Evolutionary conservation across 805 yeast species (phyloP).

Genomic region (Wickerhamomyces subpelliculosus): DNA sequence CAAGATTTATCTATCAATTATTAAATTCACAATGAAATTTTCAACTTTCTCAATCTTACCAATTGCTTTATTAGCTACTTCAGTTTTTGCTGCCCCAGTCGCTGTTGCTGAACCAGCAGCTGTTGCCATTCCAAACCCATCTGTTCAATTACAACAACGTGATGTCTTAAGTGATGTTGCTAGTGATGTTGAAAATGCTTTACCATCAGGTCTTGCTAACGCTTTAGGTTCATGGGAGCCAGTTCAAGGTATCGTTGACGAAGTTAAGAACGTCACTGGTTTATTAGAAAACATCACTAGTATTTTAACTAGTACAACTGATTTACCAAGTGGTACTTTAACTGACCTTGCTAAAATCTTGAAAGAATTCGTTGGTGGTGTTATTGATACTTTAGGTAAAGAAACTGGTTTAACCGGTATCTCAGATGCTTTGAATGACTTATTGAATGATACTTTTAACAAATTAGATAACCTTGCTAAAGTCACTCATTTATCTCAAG

Average conservation of each 20-base stretch:
- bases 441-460: conserved; percentile 5
- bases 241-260: too few relatives aligned
- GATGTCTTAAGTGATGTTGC: conserved; percentile 1
- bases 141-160: too few relatives aligned
- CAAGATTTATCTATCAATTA: too few relatives aligned
- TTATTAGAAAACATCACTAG: background rate
- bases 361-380: conserved; percentile 4
- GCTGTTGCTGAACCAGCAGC: background rate
- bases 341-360: conserved; percentile 2
- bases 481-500: conserved; percentile 5
- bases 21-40: background rate
- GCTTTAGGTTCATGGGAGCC: too few relatives aligned
- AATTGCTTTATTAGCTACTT: conserved; percentile 8
- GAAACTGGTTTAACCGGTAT: conserved; percentile 5
- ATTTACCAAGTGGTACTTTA: conserved; percentile 7
- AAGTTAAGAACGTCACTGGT: conserved; percentile 2
- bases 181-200: too few relatives aligned
- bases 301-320: conserved; percentile 3
- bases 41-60: conserved; percentile 1
- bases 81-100: conserved; percentile 8
- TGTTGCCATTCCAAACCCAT: conserved; percentile 1
- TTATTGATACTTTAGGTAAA: conserved; percentile 8
- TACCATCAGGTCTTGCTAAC: too few relatives aligned
- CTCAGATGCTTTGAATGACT: conserved; percentile 5
- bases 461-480: conserved; percentile 6